Percentiles rank a stretch among this genome's conserved stretches.
Conservation (phyloP, 2,329 filamentous ascomycete genomes). For the Teratosphaeria gauchensis region DNA sequence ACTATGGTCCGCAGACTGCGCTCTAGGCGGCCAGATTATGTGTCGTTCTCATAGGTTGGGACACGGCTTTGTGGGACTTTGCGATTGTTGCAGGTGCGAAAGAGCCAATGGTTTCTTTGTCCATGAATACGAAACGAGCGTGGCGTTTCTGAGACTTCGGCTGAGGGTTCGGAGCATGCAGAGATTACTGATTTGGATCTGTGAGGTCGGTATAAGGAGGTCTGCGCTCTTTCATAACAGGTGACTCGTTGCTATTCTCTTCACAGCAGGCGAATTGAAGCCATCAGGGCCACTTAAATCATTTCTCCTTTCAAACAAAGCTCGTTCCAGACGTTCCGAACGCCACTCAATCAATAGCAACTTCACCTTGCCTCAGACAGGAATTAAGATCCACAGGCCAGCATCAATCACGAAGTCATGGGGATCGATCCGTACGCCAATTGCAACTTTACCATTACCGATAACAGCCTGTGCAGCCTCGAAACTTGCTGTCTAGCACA, state of each 20-base stretch:
- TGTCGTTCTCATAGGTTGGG: not conserved
- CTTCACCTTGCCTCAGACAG: not conserved
- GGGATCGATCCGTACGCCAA: constrained; percentile 10
- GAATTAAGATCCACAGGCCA: not conserved
- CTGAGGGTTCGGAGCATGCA: not conserved
- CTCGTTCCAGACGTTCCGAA: not conserved
- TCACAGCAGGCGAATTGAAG: not conserved
- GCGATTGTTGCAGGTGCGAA: not conserved
- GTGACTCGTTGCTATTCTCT: not conserved
- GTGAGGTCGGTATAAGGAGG: not conserved
- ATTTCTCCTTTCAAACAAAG: not conserved
- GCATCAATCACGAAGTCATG: constrained; percentile 2
- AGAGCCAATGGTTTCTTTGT: not conserved
- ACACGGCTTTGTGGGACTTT: not conserved
- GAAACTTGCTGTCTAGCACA: constrained; percentile 23
- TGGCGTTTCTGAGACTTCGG: not conserved
- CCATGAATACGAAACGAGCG: not conserved
- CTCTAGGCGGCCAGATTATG: not conserved
- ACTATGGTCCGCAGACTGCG: not conserved
- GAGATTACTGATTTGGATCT: not conserved
- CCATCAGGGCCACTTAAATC: not conserved
- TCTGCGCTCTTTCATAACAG: not conserved
- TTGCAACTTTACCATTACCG: constrained; percentile 13
- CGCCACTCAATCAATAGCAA: not conserved
- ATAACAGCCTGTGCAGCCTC: constrained; percentile 14